These are phyloP conservation scores for Ogataea trehalophila DNA, from an alignment of 805 yeast species.

Conservation along the genomic window DNA sequence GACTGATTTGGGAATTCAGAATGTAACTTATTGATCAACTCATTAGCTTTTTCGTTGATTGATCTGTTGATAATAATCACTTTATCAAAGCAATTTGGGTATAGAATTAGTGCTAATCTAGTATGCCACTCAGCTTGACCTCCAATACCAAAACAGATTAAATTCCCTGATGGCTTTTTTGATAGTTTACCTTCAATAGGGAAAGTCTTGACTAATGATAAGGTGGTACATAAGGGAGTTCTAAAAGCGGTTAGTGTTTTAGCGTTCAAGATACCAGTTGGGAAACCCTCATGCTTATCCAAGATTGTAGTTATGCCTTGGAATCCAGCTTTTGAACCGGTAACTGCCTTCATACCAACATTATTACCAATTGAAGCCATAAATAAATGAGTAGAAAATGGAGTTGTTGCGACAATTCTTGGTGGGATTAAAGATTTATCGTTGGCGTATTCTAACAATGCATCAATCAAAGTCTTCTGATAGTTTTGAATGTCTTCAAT, in stretches of 20 bases:
- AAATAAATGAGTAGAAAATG: slow-evolving; percentile 45
- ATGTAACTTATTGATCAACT: slow-evolving; percentile 26
- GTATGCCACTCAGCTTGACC: slow-evolving; percentile 64
- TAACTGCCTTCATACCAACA: slow-evolving; percentile 57
- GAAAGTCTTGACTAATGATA: slow-evolving; percentile 39
- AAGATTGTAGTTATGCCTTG: slow-evolving; percentile 51
- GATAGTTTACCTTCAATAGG: slow-evolving; percentile 16
- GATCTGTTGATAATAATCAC: slow-evolving; percentile 46
- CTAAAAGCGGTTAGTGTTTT: slow-evolving; percentile 58
- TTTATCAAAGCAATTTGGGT: slow-evolving; percentile 30
- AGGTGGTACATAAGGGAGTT: slow-evolving; percentile 54
- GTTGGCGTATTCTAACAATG: slow-evolving; percentile 37
- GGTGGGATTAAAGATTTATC: slow-evolving; percentile 49
- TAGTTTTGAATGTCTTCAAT: slow-evolving; percentile 26
- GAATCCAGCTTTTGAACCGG: slow-evolving; percentile 55
- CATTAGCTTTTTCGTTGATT: slow-evolving; percentile 31
- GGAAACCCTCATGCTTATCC: slow-evolving; percentile 45
- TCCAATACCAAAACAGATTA: slow-evolving; percentile 54
- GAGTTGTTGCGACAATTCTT: slow-evolving; percentile 41
- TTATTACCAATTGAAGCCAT: slow-evolving; percentile 60
- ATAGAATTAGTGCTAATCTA: slow-evolving; percentile 37
- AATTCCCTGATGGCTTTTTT: slow-evolving; percentile 22
- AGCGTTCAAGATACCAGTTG: slow-evolving; percentile 53
- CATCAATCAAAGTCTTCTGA: slow-evolving; percentile 33
- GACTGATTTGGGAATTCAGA: slow-evolving; percentile 29